Conservation (phyloP, 371 early-diverging fungal species). For the Mucor racemosus region DNA sequence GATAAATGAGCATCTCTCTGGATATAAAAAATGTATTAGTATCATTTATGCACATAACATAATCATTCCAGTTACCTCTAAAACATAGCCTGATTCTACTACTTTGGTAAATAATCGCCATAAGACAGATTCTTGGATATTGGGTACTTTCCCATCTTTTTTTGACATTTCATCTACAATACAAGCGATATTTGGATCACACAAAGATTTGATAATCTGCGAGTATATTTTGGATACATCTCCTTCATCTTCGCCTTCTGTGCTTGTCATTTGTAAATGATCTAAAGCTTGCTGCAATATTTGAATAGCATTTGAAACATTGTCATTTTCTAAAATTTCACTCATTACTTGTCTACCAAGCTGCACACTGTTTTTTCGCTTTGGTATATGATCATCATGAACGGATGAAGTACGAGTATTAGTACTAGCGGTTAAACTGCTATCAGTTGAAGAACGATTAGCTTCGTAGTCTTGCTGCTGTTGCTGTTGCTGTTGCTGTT, state of each 20-base stretch:
- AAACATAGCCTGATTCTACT: conserved; percentile 42
- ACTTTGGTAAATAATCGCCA: conserved; percentile 49
- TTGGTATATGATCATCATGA: not conserved
- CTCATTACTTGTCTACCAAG: conserved; percentile 31
- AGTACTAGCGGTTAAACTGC: not conserved
- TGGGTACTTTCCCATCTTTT: conserved; percentile 2
- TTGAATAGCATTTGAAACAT: conserved; percentile 33
- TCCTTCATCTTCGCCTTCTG: conserved; percentile 14
- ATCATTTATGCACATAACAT: not conserved
- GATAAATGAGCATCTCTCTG: conserved; percentile 34
- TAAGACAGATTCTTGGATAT: conserved; percentile 34
- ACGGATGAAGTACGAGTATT: not conserved
- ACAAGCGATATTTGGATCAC: conserved; percentile 29
- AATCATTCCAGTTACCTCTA: conserved; percentile 29
- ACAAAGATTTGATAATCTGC: conserved; percentile 36
- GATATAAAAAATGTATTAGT: not conserved
- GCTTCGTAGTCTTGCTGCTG: not conserved
- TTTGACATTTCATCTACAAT: conserved; percentile 33
- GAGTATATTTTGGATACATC: conserved; percentile 40
- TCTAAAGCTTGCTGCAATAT: conserved; percentile 33
- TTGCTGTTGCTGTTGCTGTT: too few species aligned
- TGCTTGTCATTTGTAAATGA: conserved; percentile 14
- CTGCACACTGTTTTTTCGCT: conserved; percentile 27
- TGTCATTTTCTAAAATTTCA: conserved; percentile 30
- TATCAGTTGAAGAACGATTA: not conserved